Evolutionary conservation across 2,329 filamentous ascomycete species (phyloP), one percentile per base, ranked within the genome.

Genomic region (Phoma sp.): DNA sequence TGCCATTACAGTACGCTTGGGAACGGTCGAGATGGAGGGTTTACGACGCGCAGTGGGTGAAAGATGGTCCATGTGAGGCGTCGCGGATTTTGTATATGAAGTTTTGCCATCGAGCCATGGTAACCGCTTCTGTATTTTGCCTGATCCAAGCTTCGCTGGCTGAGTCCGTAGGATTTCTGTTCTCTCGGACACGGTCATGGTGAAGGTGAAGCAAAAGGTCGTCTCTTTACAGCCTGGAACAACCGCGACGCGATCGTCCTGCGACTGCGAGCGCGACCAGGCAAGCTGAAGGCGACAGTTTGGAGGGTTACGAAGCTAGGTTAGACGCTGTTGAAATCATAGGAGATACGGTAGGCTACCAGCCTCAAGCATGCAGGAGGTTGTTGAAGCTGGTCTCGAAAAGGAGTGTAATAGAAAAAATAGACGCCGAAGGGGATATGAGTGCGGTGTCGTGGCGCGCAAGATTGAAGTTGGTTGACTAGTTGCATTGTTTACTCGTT

Each of bases 31-130:
- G n/a, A 24, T n/a, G 1, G 53, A 52, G 15, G 43, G 5, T 19
- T 48, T 62, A 33, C 55, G 54, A 19, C 29, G 55, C 15, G 48
- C 56, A n/a, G 37, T 44, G 5, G 60, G 49, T 13, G 60, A 59
- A 17, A 53, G 37, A 15, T 55, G 35, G 1, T 55, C 39, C 7
- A 47, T 38, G 39, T 38, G 31, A 6, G 54, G 57, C 6, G 44
- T 33, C 19, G 21, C 27, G 33, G n/a, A 24, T 21, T 50, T 43
- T 15, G 36, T 25, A 27, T 54, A 57, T 5, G 65, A 49, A n/a
- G 35, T 39, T 12, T 63, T 70, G 15, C 59, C 61, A 39, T 71
- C 68, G 7, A 74, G 62, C 72, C 72, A 74, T 15, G 71, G 72
- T 19, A 73, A 64, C 41, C 47, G 67, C 21, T 60, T 71, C 1